Evolutionary conservation across 306 rosid species (phyloP).

Genomic region (Quercus berberidifolia): DNA sequence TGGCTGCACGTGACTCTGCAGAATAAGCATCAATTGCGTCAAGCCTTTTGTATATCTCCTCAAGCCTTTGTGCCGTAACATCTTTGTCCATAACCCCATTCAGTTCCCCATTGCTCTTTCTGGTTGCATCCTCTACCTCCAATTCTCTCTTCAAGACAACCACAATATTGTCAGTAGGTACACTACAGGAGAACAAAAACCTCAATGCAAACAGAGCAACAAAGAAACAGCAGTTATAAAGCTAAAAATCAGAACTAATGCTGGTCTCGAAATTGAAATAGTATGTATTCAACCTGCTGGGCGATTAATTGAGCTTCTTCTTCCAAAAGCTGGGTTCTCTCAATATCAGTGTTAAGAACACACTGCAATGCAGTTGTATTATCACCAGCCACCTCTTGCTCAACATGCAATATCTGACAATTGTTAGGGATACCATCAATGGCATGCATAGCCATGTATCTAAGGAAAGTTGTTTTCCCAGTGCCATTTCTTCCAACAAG

Average conservation of each 20-base stretch:
- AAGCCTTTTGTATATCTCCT: conserved; percentile 92
- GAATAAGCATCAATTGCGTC: conserved; percentile 87
- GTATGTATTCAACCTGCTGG: conserved; percentile 52
- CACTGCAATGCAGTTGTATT: conserved; percentile 86
- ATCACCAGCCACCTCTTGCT: conserved; percentile 94
- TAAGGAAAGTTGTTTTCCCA: conserved; percentile 93
- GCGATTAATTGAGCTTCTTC: conserved; percentile 76
- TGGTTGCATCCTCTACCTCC: conserved; percentile 49
- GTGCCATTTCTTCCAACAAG: conserved; percentile 98
- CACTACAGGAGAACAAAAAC: neutral
- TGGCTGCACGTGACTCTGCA: conserved; percentile 94
- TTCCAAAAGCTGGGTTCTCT: conserved; percentile 72
- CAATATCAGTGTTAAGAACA: conserved; percentile 86
- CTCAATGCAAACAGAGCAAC: neutral
- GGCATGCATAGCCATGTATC: conserved; percentile 98
- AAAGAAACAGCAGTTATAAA: neutral
- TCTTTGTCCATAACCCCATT: conserved; percentile 50
- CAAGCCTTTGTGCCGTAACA: conserved; percentile 62
- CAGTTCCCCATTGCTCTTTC: conserved; percentile 34
- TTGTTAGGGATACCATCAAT: conserved; percentile 89
- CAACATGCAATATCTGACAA: conserved; percentile 96
- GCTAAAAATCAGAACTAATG: neutral
- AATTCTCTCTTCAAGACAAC: conserved; percentile 57
- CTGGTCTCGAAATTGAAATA: neutral
- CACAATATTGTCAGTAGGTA: conserved; percentile 19